phyloP scores from a whole-genome alignment of 2,329 filamentous ascomycete genomes.

The Teratosphaeria gauchensis region DNA sequence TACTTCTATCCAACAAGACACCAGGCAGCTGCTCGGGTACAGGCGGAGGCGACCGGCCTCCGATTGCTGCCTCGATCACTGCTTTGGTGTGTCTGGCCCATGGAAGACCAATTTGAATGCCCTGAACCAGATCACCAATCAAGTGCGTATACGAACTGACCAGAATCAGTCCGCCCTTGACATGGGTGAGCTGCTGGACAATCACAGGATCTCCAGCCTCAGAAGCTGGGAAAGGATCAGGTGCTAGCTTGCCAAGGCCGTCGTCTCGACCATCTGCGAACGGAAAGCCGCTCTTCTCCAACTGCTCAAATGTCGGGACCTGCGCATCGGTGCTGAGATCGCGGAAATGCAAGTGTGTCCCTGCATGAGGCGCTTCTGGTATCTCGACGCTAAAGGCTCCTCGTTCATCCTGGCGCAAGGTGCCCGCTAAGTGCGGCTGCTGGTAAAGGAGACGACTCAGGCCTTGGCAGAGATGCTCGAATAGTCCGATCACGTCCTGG shows the following conservation, averaged over 20 bases:
- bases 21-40: neutral
- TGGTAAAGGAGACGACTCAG: slow-evolving; percentile 1
- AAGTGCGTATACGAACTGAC: slow-evolving; percentile 3
- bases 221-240: neutral
- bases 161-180: slow-evolving; percentile 3
- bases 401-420: slow-evolving; percentile 1
- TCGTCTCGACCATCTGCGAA: slow-evolving; percentile 3
- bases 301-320: slow-evolving; percentile 4
- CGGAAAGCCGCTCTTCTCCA: slow-evolving; percentile 1
- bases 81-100: slow-evolving; percentile 2
- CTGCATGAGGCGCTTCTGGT: slow-evolving; percentile 1
- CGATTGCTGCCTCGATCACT: neutral
- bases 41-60: neutral
- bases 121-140: slow-evolving; percentile 1
- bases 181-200: slow-evolving; percentile 1
- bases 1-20: neutral
- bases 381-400: slow-evolving; percentile 4
- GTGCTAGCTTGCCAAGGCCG: slow-evolving; percentile 1
- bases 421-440: slow-evolving; percentile 1
- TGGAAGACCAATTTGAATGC: neutral
- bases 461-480: neutral
- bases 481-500: neutral
- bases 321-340: slow-evolving; percentile 4
- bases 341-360: slow-evolving; percentile 2
- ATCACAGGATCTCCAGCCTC: neutral